phyloP scores from a whole-genome alignment of 1,284 basidiomycete species.

The Cryptococcus floricola region DNA sequence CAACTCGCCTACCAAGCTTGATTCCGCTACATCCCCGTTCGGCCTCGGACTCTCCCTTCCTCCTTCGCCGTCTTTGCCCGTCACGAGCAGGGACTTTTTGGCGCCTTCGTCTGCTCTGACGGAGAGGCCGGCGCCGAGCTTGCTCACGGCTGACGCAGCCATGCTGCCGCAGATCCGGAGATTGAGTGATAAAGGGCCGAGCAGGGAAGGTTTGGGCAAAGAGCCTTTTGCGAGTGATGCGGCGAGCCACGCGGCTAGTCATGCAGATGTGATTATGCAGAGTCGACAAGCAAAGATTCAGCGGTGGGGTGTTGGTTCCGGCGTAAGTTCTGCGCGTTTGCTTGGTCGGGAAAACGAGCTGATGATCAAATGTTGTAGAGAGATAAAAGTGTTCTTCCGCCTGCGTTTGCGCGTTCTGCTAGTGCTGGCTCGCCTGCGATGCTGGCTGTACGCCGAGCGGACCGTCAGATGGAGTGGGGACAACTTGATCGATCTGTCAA shows the following conservation, averaged over 20 bases:
- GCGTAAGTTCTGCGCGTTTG: slow-evolving; percentile 1
- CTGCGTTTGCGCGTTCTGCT: slow-evolving; percentile 30
- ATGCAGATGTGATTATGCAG: slow-evolving; percentile 56
- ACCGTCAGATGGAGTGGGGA: slow-evolving; percentile 28
- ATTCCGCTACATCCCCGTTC: slow-evolving; percentile 9
- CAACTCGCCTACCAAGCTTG: slow-evolving; percentile 1
- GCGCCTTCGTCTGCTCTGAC: background rate
- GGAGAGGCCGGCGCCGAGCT: background rate
- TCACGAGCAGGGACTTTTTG: background rate
- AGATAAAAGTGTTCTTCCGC: slow-evolving; percentile 18
- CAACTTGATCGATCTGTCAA: background rate
- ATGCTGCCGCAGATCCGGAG: background rate
- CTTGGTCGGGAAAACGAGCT: background rate
- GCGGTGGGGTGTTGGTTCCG: slow-evolving; percentile 49
- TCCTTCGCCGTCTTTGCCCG: slow-evolving; percentile 5
- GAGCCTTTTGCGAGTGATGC: slow-evolving; percentile 35
- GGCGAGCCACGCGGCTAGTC: slow-evolving; percentile 52
- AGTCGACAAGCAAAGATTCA: slow-evolving; percentile 55
- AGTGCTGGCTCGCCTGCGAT: slow-evolving; percentile 32
- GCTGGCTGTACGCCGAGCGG: slow-evolving; percentile 23
- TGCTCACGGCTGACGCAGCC: background rate
- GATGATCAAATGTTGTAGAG: background rate
- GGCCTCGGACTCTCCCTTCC: slow-evolving; percentile 32
- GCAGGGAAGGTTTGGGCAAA: slow-evolving; percentile 24
- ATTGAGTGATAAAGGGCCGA: slow-evolving; percentile 1